Conservation (phyloP, 441 rosid species). For the Pelargonium myrrhifolium region DNA sequence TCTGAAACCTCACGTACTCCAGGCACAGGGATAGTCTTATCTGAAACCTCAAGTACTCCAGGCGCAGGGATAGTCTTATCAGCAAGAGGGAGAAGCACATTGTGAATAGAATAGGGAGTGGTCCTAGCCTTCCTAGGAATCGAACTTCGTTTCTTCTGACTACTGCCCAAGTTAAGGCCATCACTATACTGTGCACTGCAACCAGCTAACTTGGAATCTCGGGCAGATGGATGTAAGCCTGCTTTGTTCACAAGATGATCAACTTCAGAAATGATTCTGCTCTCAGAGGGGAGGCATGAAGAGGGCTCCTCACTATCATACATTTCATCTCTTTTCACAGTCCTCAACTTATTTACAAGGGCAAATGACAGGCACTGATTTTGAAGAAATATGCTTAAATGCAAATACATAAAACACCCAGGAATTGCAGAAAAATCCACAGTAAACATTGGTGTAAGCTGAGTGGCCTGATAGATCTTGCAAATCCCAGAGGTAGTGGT, state of each 20-base stretch:
- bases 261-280: slow-evolving; percentile 14
- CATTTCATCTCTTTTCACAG: slow-evolving; percentile 20
- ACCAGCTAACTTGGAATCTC: slow-evolving; percentile 42
- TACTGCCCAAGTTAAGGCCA: slow-evolving; percentile 48
- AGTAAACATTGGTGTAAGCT: slow-evolving; percentile 46
- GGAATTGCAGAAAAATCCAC: slow-evolving; percentile 70
- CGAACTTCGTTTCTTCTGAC: slow-evolving; percentile 75
- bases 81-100: slow-evolving; percentile 30
- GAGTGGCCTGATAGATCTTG: slow-evolving; percentile 46
- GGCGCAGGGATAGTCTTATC: slow-evolving; percentile 78
- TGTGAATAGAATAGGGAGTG: slow-evolving; percentile 58
- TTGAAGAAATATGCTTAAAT: slow-evolving; percentile 30
- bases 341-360: slow-evolving; percentile 33
- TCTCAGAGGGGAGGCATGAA: slow-evolving; percentile 10
- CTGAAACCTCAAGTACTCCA: slow-evolving; percentile 17
- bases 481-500: slow-evolving; percentile 43
- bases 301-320: slow-evolving; percentile 18
- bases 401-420: slow-evolving; percentile 52
- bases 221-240: slow-evolving; percentile 37
- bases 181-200: slow-evolving; percentile 41
- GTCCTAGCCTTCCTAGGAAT: slow-evolving; percentile 54
- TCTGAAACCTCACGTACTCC: slow-evolving; percentile 38
- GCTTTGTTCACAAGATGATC: slow-evolving; percentile 25
- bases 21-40: slow-evolving; percentile 30
- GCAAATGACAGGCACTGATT: slow-evolving; percentile 23